Evolutionary conservation across 2,329 filamentous ascomycete species (phyloP).

Genomic region (Phyllachora maydis): DNA sequence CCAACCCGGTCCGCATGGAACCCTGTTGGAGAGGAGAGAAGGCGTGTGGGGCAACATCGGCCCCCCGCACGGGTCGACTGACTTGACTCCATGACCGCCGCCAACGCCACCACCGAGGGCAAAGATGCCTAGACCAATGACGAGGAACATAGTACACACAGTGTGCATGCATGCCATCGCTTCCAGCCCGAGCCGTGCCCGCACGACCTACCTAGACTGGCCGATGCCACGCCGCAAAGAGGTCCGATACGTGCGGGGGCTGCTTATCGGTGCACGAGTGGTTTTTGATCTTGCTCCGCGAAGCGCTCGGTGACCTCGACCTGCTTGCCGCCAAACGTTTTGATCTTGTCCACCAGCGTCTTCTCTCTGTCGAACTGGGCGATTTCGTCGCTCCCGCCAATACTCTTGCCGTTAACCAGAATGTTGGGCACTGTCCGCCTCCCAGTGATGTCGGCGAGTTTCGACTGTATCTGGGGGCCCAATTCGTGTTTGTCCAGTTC

Average conservation of each 20-base stretch:
- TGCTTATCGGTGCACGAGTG: too few relatives aligned
- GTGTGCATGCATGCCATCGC: not conserved
- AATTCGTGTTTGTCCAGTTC: slow-evolving; percentile 73
- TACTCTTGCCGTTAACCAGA: slow-evolving; percentile 68
- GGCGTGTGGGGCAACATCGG: too few relatives aligned
- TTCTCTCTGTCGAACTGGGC: slow-evolving; percentile 46
- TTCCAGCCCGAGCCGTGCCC: not conserved
- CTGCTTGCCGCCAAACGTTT: slow-evolving; percentile 51
- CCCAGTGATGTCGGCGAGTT: slow-evolving; percentile 53
- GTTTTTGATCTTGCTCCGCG: slow-evolving; percentile 3
- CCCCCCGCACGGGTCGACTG: too few relatives aligned
- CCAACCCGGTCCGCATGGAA: too few relatives aligned
- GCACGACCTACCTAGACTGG: not conserved
- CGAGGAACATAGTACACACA: not conserved
- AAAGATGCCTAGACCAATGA: not conserved
- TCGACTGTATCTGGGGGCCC: slow-evolving; percentile 50
- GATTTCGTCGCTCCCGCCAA: slow-evolving; percentile 81
- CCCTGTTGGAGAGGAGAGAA: too few relatives aligned
- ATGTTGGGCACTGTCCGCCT: slow-evolving; percentile 82
- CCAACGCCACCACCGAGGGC: too few relatives aligned
- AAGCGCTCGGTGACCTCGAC: slow-evolving; percentile 27
- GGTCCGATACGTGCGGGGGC: not conserved
- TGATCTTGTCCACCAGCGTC: slow-evolving; percentile 50
- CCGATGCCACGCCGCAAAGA: not conserved
- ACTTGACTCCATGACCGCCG: too few relatives aligned